Evolutionary conservation across 768 basidiomycete species (phyloP).

Genomic region (Lactifluus echinatus): DNA sequence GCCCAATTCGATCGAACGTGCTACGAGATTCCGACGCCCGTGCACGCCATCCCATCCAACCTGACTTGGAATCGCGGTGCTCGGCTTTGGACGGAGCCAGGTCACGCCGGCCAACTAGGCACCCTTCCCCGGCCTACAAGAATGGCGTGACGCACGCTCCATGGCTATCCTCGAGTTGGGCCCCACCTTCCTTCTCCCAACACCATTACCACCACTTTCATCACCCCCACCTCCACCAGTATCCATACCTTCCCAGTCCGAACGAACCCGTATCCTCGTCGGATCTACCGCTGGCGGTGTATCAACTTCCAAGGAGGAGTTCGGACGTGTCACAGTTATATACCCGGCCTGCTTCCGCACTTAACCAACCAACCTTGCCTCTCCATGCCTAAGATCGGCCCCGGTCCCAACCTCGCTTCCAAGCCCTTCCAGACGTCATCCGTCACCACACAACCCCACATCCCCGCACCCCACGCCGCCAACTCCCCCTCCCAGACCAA

Average conservation of each 20-base stretch:
- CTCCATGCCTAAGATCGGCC: constrained; percentile 1
- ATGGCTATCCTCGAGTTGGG: background rate
- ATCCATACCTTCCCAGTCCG: background rate
- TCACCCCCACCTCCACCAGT: background rate
- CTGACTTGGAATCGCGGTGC: background rate
- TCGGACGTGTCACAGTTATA: background rate
- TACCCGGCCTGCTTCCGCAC: background rate
- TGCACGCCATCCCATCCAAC: too few relatives aligned
- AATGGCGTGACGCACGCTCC: background rate
- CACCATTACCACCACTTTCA: background rate
- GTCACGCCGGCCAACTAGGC: too few relatives aligned
- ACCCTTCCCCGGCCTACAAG: too few relatives aligned
- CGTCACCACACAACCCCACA: background rate
- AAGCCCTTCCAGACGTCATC: background rate
- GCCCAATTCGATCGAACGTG: background rate
- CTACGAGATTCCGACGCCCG: background rate
- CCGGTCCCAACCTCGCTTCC: constrained; percentile 9
- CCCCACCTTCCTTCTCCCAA: background rate
- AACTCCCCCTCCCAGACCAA: too few relatives aligned
- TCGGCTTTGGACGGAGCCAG: background rate
- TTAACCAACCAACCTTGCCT: background rate
- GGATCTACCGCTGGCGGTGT: constrained; percentile 19
- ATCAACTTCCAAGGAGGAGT: background rate
- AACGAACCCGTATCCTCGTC: constrained; percentile 5
- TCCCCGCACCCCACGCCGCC: background rate